These are phyloP conservation scores for Aspergillus avenaceus DNA, from an alignment of 495 filamentous ascomycete genomes.

Conservation along the genomic window DNA sequence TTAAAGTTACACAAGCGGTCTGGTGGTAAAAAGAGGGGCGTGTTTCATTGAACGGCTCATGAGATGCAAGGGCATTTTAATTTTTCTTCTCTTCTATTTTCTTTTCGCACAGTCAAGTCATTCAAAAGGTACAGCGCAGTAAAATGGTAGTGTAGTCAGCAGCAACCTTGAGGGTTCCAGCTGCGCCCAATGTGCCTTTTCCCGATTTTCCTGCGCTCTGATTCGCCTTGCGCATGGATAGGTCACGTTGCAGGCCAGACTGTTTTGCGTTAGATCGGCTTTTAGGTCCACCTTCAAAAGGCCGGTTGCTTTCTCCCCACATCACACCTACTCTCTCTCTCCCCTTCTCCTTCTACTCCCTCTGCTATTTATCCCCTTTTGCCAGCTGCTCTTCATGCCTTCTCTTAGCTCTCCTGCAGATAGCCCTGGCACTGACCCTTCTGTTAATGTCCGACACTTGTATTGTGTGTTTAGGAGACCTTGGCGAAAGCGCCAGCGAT, in stretches of 20 bases:
- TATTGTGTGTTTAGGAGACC: slow-evolving; percentile 92
- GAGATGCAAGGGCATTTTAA: neutral
- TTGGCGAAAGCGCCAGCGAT: slow-evolving; percentile 60
- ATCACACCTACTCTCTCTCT: slow-evolving; percentile 28
- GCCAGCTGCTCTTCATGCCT: slow-evolving; percentile 46
- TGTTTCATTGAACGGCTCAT: neutral
- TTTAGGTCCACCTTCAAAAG: slow-evolving; percentile 44
- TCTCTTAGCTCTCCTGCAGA: slow-evolving; percentile 26
- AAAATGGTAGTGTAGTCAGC: neutral
- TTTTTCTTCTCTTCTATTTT: neutral
- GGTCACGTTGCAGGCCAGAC: slow-evolving; percentile 39
- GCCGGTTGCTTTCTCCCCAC: slow-evolving; percentile 36
- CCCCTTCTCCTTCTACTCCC: slow-evolving; percentile 18
- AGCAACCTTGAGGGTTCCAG: neutral
- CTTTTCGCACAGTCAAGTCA: neutral
- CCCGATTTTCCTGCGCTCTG: slow-evolving; percentile 6
- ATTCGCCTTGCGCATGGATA: slow-evolving; percentile 22
- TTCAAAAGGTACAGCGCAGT: neutral
- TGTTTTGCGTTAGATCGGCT: slow-evolving; percentile 42
- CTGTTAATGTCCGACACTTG: slow-evolving; percentile 83
- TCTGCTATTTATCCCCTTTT: slow-evolving; percentile 10
- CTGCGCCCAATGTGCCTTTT: neutral
- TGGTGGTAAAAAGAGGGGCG: neutral
- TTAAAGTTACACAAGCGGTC: neutral
- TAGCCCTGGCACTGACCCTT: slow-evolving; percentile 27